Evolutionary conservation across 1,284 basidiomycete genomes (phyloP).

Genomic region (Ceratobasidium sp.): DNA sequence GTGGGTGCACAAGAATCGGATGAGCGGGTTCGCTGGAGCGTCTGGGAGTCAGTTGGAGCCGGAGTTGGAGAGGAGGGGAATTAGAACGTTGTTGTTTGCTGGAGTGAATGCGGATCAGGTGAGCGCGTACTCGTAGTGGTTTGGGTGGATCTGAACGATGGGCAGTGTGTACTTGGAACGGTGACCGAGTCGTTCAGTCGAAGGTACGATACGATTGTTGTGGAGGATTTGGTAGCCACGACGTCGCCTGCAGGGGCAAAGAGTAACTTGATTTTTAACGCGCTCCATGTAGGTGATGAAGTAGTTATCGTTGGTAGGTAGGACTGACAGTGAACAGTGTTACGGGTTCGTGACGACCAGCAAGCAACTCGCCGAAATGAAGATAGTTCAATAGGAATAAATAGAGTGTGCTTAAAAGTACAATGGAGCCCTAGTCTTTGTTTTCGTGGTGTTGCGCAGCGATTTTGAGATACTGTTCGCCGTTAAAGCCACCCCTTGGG

Average conservation of each 20-base stretch:
- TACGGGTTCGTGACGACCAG: constrained; percentile 36
- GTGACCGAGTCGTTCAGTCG: constrained; percentile 30
- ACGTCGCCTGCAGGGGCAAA: constrained; percentile 33
- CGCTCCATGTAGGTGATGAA: constrained; percentile 21
- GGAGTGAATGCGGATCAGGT: constrained; percentile 70
- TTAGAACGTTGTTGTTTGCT: constrained; percentile 66
- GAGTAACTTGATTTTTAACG: constrained; percentile 32
- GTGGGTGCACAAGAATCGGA: constrained; percentile 76
- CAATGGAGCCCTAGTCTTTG: constrained; percentile 2
- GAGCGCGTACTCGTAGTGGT: not conserved
- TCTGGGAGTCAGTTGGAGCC: constrained; percentile 65
- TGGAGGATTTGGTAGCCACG: constrained; percentile 37
- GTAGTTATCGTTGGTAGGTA: not conserved
- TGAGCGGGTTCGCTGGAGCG: constrained; percentile 70
- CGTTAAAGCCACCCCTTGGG: constrained; percentile 42
- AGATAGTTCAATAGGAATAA: not conserved
- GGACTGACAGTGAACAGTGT: constrained; percentile 1
- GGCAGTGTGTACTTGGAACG: constrained; percentile 45
- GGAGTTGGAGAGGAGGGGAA: constrained; percentile 66
- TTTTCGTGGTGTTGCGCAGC: constrained; percentile 22
- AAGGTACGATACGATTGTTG: constrained; percentile 34
- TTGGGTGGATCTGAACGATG: not conserved
- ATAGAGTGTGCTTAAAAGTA: not conserved
- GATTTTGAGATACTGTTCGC: constrained; percentile 45
- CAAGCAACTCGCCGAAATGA: constrained; percentile 12